These are phyloP conservation scores for Aspergillus sp. DNA, from an alignment of 2,329 filamentous ascomycete species.

Conservation along the genomic window DNA sequence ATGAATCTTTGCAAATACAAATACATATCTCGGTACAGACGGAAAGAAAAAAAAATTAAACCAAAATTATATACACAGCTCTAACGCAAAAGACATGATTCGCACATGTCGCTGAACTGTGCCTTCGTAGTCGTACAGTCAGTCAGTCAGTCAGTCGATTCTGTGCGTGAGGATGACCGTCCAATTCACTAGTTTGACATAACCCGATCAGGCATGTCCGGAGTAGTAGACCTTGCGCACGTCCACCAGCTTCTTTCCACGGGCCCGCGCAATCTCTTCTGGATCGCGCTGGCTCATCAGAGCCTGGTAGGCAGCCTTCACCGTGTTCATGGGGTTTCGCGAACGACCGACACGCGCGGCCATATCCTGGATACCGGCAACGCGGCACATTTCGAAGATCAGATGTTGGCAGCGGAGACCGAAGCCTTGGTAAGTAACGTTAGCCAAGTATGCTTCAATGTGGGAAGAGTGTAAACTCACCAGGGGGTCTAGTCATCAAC, in stretches of 20 bases:
- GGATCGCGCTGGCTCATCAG: conserved; percentile 81
- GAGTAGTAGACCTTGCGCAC: conserved; percentile 97
- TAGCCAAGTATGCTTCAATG: not conserved
- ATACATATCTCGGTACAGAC: conserved; percentile 26
- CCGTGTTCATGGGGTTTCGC: conserved; percentile 95
- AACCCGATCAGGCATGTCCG: conserved; percentile 59
- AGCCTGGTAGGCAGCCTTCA: conserved; percentile 86
- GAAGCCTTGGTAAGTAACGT: conserved; percentile 63
- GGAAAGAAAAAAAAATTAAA: conserved; percentile 1
- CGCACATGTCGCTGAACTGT: conserved; percentile 6
- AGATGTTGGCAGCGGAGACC: conserved; percentile 87
- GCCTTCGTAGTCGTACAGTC: conserved; percentile 16
- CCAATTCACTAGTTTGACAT: not conserved
- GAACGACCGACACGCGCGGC: conserved; percentile 79
- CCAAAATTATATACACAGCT: conserved; percentile 23
- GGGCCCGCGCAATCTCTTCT: conserved; percentile 82
- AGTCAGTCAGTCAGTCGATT: conserved; percentile 6
- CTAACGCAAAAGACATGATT: conserved; percentile 15
- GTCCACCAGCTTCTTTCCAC: conserved; percentile 94
- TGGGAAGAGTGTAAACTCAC: conserved; percentile 53
- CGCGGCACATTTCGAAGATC: conserved; percentile 92
- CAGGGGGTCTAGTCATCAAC: conserved; percentile 79
- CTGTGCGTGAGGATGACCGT: conserved; percentile 6
- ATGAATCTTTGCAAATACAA: conserved; percentile 23
- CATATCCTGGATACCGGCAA: conserved; percentile 82